phyloP scores from a whole-genome alignment of 495 filamentous ascomycete species.

The Hypomontagnella monticulosa region DNA sequence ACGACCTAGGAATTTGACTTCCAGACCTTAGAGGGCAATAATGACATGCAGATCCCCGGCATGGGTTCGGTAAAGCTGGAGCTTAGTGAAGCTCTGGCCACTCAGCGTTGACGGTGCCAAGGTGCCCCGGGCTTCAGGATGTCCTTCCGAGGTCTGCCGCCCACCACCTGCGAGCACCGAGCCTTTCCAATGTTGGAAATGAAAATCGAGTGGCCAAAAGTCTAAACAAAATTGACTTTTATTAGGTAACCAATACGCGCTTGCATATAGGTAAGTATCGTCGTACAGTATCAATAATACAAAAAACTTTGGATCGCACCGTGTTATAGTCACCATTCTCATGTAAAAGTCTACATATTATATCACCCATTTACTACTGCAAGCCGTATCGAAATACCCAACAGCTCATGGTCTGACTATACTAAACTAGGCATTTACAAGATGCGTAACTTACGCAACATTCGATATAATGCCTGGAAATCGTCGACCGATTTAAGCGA shows the following conservation, averaged over 20 bases:
- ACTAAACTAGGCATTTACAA: slow-evolving; percentile 35
- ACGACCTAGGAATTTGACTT: too few species aligned
- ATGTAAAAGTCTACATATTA: slow-evolving; percentile 16
- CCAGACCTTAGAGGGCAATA: too few species aligned
- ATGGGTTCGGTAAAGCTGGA: slow-evolving; percentile 11
- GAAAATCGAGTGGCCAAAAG: slow-evolving; percentile 15
- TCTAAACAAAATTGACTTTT: slow-evolving; percentile 6
- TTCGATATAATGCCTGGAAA: slow-evolving; percentile 69
- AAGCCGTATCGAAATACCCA: slow-evolving; percentile 3
- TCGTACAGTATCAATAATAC: slow-evolving; percentile 19
- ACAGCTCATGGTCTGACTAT: slow-evolving; percentile 2
- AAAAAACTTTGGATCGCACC: slow-evolving; percentile 32
- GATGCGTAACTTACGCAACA: slow-evolving; percentile 85
- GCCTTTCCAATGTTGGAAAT: slow-evolving; percentile 10
- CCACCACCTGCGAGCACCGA: slow-evolving; percentile 32
- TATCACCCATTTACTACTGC: slow-evolving; percentile 5
- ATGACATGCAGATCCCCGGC: not conserved
- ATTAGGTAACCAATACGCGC: not conserved
- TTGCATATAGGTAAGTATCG: not conserved
- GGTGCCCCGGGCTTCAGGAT: not conserved
- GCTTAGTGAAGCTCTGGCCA: slow-evolving; percentile 36
- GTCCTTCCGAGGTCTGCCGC: slow-evolving; percentile 26
- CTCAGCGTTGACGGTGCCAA: slow-evolving; percentile 1
- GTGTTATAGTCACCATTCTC: slow-evolving; percentile 27
- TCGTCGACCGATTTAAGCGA: slow-evolving; percentile 51